A percentile compares a stretch with the other conserved stretches of the same genome.
These are phyloP conservation scores for Candida morakotiae DNA, from an alignment of 805 yeast genomes.

Conservation along the genomic window DNA sequence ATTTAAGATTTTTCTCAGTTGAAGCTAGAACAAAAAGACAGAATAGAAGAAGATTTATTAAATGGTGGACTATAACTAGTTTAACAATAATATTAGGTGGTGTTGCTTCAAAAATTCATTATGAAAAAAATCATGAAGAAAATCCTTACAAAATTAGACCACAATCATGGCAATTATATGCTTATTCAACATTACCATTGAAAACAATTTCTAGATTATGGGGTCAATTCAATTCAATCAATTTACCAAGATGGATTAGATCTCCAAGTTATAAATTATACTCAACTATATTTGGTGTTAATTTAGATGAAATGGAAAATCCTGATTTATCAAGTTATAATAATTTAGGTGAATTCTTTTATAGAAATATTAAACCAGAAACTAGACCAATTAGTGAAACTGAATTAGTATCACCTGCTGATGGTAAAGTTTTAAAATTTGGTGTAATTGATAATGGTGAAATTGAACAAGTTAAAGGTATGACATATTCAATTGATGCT, in stretches of 20 bases:
- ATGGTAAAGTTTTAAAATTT: slow-evolving; percentile 82
- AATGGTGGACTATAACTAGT: slow-evolving; percentile 55
- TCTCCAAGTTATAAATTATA: slow-evolving; percentile 77
- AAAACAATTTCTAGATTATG: slow-evolving; percentile 88
- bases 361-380: slow-evolving; percentile 73
- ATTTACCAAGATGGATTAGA: slow-evolving; percentile 84
- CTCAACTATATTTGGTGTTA: slow-evolving; percentile 78
- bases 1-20: slow-evolving; percentile 37
- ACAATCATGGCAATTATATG: slow-evolving; percentile 84
- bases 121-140: slow-evolving; percentile 33
- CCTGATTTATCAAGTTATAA: slow-evolving; percentile 69
- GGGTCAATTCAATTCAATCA: slow-evolving; percentile 86
- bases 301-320: slow-evolving; percentile 83
- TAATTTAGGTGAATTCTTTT: slow-evolving; percentile 88
- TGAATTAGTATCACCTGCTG: slow-evolving; percentile 84
- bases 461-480: slow-evolving; percentile 95
- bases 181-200: slow-evolving; percentile 86
- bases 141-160: slow-evolving; percentile 50
- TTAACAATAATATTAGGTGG: slow-evolving; percentile 52
- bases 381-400: slow-evolving; percentile 69
- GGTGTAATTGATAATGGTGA: slow-evolving; percentile 81
- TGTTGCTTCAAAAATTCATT: slow-evolving; percentile 44
- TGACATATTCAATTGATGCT: slow-evolving; percentile 87
- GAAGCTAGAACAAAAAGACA: slow-evolving; percentile 39
- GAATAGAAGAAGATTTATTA: slow-evolving; percentile 37